Evolutionary conservation across 2,329 filamentous ascomycete species (phyloP).

Genomic region (Trichoderma sp.): DNA sequence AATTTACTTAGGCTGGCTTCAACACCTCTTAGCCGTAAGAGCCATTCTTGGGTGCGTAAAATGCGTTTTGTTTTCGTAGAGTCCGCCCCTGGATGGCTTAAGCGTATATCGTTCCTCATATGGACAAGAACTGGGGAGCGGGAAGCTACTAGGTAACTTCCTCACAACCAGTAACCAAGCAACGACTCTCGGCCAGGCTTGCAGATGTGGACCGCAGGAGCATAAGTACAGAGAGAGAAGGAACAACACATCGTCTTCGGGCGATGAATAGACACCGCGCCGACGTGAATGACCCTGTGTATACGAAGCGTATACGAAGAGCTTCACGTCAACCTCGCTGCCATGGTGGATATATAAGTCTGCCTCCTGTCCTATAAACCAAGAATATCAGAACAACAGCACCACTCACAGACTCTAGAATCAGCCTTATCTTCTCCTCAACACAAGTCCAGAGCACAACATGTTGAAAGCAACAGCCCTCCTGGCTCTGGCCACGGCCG

Average conservation of each 20-base stretch:
- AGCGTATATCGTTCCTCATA: neutral
- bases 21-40: neutral
- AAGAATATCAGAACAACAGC: neutral
- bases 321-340: neutral
- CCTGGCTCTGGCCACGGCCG: slow-evolving; percentile 34
- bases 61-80: neutral
- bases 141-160: neutral
- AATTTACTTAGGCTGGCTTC: neutral
- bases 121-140: neutral
- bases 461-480: slow-evolving; percentile 22
- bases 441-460: neutral
- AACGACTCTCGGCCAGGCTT: neutral
- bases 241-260: neutral
- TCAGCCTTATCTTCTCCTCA: neutral
- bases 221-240: neutral
- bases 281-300: neutral
- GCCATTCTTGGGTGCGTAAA: neutral
- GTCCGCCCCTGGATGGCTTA: neutral
- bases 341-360: neutral
- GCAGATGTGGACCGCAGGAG: neutral
- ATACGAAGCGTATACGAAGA: neutral
- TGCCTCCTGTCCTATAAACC: neutral
- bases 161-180: slow-evolving; percentile 1
- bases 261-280: neutral
- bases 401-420: neutral